Conservation (phyloP, 179 eudicot species). For the Beta corolliflora region DNA sequence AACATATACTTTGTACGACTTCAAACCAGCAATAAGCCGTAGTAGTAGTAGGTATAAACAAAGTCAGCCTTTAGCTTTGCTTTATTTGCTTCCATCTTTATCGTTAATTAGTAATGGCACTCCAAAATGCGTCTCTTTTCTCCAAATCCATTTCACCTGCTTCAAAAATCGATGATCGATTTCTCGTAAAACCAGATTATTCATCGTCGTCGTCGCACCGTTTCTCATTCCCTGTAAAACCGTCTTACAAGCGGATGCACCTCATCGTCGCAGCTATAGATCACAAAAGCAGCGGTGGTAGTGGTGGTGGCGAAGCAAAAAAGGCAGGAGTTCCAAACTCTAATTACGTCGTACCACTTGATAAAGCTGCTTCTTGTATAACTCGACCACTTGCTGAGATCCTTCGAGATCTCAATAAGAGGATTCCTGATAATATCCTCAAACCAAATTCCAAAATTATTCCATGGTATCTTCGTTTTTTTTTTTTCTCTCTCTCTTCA, state of each 20-base stretch:
- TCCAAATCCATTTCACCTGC: conserved; percentile 18
- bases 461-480: conserved; percentile 52
- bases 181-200: conserved; percentile 1
- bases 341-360: conserved; percentile 87
- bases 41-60: conserved; percentile 27
- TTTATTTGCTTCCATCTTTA: too few relatives aligned
- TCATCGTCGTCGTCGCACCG: neutral
- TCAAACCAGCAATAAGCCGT: too few relatives aligned
- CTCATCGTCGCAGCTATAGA: conserved; percentile 37
- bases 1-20: too few relatives aligned
- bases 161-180: conserved; percentile 6
- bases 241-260: conserved; percentile 6
- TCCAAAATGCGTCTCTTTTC: conserved; percentile 23
- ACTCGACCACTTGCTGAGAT: conserved; percentile 90
- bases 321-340: conserved; percentile 54
- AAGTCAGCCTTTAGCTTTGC: conserved; percentile 13
- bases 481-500: neutral
- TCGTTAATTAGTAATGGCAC: conserved; percentile 25
- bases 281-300: conserved; percentile 30
- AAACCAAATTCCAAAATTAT: conserved; percentile 50
- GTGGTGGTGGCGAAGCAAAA: conserved; percentile 27
- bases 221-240: neutral
- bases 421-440: conserved; percentile 76
- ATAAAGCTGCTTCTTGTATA: conserved; percentile 64
- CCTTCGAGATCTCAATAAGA: conserved; percentile 85